Evolutionary conservation across 169 alveolate species (phyloP), one percentile per base, ranked within the genome.

Genomic region (Plasmodium gaboni): DNA sequence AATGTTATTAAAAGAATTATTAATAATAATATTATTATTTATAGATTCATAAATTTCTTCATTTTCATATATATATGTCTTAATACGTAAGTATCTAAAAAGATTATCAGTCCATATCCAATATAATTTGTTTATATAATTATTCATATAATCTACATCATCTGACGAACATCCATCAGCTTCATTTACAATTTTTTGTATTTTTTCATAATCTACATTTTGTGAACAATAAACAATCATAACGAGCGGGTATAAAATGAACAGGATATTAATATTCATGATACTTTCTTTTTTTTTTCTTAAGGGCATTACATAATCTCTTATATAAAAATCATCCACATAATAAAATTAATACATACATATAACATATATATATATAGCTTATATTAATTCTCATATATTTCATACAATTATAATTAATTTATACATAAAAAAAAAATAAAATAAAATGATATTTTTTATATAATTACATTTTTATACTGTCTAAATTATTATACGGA

Each of bases 31-130:
- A n/a, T 60, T n/a, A n/a, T 50, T 61, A 26, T 50, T 65, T 44
- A 78, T 69, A 13, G 48, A 8, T 48, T 78, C 59, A 55, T 83
- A 83, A 55, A 83, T 59, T 1, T 7, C 42, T 13, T 83, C 91
- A 83, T 71, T 83, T 68, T 83, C 91, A 28, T 83, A 83, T 42
- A 83, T 68, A 70, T 83, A 83, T 8, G 63, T 26, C 24, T 67
- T 83, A 22, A 83, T 48, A 28, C 85, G n/a, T 83, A 70, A 53
- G 59, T 70, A 83, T 28, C 85, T 55, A 57, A 83, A 83, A 70
- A 83, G 28, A 24, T 55, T 69, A 38, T 57, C 60, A 6, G 85
- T 83, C 91, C 91, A 83, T 69, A 69, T 57, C 91, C 91, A 83
- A 42, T 83, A 83, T 48, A 83, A 42, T 70, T 70, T 67, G 13